These are phyloP conservation scores for Fusarium subtropicale DNA, from an alignment of 2,329 filamentous ascomycete genomes.

Conservation along the genomic window DNA sequence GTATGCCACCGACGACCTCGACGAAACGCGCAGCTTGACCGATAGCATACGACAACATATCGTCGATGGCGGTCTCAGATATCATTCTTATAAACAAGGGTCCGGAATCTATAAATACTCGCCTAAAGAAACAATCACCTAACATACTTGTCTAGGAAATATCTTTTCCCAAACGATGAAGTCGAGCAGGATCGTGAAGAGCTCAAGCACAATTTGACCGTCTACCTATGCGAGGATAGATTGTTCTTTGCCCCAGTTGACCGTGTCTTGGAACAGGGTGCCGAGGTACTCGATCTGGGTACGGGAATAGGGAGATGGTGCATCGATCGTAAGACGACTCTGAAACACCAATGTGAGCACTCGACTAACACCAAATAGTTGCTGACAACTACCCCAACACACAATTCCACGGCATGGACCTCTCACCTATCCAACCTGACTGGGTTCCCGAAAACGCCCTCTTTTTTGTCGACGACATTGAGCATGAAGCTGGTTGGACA, in stretches of 20 bases:
- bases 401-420: constrained; percentile 61
- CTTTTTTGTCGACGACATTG: constrained; percentile 65
- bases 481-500: constrained; percentile 62
- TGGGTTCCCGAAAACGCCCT: constrained; percentile 64
- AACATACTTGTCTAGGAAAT: constrained; percentile 49
- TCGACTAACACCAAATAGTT: constrained; percentile 51
- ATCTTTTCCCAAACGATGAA: constrained; percentile 59
- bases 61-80: constrained; percentile 55
- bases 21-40: constrained; percentile 56
- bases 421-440: constrained; percentile 65
- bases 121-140: neutral
- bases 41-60: constrained; percentile 59
- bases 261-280: constrained; percentile 53
- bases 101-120: neutral
- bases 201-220: constrained; percentile 55
- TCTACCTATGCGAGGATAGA: constrained; percentile 54
- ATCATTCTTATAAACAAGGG: constrained; percentile 44
- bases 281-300: constrained; percentile 61
- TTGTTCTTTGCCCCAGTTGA: constrained; percentile 60
- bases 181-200: constrained; percentile 57
- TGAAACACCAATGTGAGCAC: neutral
- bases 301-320: constrained; percentile 66
- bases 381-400: constrained; percentile 60
- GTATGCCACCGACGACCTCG: constrained; percentile 42
- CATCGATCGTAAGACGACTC: constrained; percentile 57